A percentile compares a stretch with the other conserved stretches of the same genome.
Conservation (phyloP, 148 eudicot genomes). For the Arctostaphylos glauca region DNA sequence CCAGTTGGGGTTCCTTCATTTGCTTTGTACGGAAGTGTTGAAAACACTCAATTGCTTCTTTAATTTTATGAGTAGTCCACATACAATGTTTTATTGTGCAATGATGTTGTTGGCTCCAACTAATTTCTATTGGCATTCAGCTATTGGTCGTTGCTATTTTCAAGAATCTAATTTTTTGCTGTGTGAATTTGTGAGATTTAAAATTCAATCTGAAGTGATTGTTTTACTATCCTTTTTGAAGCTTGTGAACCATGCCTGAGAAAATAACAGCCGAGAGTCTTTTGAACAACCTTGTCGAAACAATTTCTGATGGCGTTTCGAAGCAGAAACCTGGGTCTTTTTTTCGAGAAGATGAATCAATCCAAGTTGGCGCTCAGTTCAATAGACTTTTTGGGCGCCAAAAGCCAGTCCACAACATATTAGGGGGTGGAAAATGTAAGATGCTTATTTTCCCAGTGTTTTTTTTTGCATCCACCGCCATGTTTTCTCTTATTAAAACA, state of each 20-base stretch:
- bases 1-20: background rate
- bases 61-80: background rate
- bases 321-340: slow-evolving; percentile 48
- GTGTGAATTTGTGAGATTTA: background rate
- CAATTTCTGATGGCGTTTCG: slow-evolving; percentile 47
- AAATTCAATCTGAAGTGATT: background rate
- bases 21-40: background rate
- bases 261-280: slow-evolving; percentile 66
- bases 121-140: background rate
- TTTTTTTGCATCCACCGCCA: background rate
- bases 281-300: slow-evolving; percentile 62
- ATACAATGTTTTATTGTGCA: background rate
- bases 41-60: no score
- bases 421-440: slow-evolving; percentile 92
- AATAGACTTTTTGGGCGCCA: slow-evolving; percentile 84
- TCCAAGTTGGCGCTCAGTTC: slow-evolving; percentile 48
- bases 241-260: slow-evolving; percentile 60
- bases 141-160: background rate
- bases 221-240: slow-evolving; percentile 15
- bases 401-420: slow-evolving; percentile 67
- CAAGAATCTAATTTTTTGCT: no score
- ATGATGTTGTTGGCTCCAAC: background rate
- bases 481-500: background rate
- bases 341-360: slow-evolving; percentile 46
- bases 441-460: background rate